Evolutionary conservation across 257 asterid species (phyloP).

Genomic region (Solanum pinnatisectum): DNA sequence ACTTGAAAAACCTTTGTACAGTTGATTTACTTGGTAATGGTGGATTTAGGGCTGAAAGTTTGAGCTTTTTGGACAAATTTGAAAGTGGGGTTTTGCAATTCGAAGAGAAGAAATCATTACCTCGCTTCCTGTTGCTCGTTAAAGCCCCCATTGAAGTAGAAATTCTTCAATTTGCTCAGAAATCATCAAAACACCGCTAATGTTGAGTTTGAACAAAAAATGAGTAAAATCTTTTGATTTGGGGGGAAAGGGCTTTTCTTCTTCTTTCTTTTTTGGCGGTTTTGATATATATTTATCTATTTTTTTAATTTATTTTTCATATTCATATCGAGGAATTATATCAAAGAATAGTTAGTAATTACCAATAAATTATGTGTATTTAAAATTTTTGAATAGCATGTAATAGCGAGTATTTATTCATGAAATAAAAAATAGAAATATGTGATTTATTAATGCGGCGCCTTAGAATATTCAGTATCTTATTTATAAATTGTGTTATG

Average conservation of each 20-base stretch:
- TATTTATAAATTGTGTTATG: too few species aligned
- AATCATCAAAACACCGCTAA: neutral
- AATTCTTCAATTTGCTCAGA: neutral
- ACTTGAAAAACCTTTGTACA: slow-evolving; percentile 20
- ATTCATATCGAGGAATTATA: too few species aligned
- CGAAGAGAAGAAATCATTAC: slow-evolving; percentile 15
- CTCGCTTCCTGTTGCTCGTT: slow-evolving; percentile 46
- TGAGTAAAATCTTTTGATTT: neutral
- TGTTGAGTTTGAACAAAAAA: neutral
- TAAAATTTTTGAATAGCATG: too few species aligned
- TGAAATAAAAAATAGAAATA: too few species aligned
- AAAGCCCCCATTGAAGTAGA: slow-evolving; percentile 45
- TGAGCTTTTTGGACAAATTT: slow-evolving; percentile 28
- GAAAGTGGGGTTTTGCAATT: slow-evolving; percentile 18
- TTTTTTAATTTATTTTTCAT: too few species aligned
- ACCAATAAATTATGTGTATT: too few species aligned
- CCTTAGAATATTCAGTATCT: too few species aligned
- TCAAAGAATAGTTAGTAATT: too few species aligned
- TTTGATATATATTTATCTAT: neutral
- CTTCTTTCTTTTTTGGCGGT: neutral
- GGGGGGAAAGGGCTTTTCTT: neutral
- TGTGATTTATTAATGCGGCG: too few species aligned
- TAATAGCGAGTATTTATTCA: too few species aligned
- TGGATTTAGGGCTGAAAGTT: slow-evolving; percentile 7
- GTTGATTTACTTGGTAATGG: slow-evolving; percentile 4